Percentiles rank a stretch among this genome's conserved stretches.
phyloP scores from a whole-genome alignment of 2,329 filamentous ascomycete genomes.

The Colletotrichum ledebouriae region DNA sequence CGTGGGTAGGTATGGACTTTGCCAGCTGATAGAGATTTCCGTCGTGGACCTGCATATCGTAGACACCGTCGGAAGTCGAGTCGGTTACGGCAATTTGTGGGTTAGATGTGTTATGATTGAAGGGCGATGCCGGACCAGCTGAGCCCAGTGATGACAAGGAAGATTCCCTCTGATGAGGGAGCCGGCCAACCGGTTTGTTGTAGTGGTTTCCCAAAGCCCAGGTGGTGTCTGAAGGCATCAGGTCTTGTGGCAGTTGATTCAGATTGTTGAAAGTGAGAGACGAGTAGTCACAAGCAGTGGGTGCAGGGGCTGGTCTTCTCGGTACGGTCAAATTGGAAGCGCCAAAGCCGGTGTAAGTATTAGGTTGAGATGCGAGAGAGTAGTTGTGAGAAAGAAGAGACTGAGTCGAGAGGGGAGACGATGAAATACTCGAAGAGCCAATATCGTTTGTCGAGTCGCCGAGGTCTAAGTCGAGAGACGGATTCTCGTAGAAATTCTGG shows the following conservation, averaged over 20 bases:
- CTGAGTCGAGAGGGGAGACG: constrained; percentile 39
- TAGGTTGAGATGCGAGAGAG: constrained; percentile 45
- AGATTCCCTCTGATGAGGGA: constrained; percentile 70
- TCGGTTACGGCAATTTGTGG: constrained; percentile 70
- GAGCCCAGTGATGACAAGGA: constrained; percentile 73
- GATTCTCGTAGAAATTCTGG: constrained; percentile 21
- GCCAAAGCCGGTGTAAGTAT: constrained; percentile 13
- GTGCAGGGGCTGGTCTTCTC: constrained; percentile 16
- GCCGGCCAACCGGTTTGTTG: constrained; percentile 53
- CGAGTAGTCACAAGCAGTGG: constrained; percentile 26
- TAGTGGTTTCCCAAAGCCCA: constrained; percentile 56
- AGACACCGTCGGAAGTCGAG: constrained; percentile 59
- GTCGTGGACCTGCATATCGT: constrained; percentile 57
- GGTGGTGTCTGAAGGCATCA: constrained; percentile 57
- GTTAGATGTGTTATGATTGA: constrained; percentile 66
- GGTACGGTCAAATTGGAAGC: constrained; percentile 16
- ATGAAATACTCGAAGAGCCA: constrained; percentile 25
- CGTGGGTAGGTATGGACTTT: constrained; percentile 56
- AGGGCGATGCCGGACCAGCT: constrained; percentile 71
- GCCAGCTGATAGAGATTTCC: constrained; percentile 61
- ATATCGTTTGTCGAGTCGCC: constrained; percentile 22
- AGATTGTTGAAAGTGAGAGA: constrained; percentile 8
- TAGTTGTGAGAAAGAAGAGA: constrained; percentile 45
- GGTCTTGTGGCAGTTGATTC: constrained; percentile 42
- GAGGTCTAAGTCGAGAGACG: constrained; percentile 32